phyloP scores from a whole-genome alignment of 129 eudicot species.

The Rutidosis leptorrhynchoides region DNA sequence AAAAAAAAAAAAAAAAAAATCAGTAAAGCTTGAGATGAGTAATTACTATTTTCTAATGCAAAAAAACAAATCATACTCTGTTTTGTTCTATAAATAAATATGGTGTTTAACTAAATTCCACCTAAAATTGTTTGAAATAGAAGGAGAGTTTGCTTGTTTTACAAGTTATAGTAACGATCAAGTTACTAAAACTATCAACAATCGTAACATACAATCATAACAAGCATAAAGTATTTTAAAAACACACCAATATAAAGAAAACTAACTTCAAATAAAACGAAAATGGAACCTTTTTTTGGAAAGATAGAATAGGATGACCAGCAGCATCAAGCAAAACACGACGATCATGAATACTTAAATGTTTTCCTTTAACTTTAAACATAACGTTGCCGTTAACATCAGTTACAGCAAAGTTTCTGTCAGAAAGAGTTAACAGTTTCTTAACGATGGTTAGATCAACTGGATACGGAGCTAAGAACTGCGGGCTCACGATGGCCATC shows the following conservation, averaged over 20 bases:
- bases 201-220: background rate
- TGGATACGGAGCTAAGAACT: slow-evolving; percentile 39
- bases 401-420: slow-evolving; percentile 31
- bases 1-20: too few relatives aligned
- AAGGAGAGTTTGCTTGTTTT: too few relatives aligned
- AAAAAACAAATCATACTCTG: background rate
- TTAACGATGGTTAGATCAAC: slow-evolving; percentile 31
- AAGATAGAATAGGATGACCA: slow-evolving; percentile 34
- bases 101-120: too few relatives aligned
- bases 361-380: slow-evolving; percentile 35
- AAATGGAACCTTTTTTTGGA: slow-evolving; percentile 34
- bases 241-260: background rate
- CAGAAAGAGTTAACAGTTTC: slow-evolving; percentile 31
- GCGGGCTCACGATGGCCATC: slow-evolving; percentile 25
- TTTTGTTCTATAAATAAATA: too few relatives aligned
- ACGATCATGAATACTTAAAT: slow-evolving; percentile 31
- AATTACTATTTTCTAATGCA: background rate
- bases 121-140: too few relatives aligned
- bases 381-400: slow-evolving; percentile 38
- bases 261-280: background rate
- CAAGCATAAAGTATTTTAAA: background rate
- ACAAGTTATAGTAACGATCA: too few relatives aligned
- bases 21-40: background rate
- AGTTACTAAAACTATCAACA: too few relatives aligned
- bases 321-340: slow-evolving; percentile 40